Conservation (phyloP, 169 alveolate genomes). For the Fabrea salina region DNA sequence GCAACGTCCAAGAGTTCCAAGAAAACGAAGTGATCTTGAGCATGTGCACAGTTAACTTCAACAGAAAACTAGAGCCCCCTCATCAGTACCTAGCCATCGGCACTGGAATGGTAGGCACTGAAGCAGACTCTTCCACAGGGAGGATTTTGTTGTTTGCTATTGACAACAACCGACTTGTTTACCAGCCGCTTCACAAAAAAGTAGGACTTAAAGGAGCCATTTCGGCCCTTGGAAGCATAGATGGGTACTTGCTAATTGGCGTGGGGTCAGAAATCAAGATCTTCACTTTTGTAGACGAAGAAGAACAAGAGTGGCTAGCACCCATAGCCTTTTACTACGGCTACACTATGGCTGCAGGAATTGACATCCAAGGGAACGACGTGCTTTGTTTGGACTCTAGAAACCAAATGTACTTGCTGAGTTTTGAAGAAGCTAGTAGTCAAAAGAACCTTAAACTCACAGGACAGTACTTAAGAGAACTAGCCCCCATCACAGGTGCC, state of each 20-base stretch:
- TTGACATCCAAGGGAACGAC: not conserved
- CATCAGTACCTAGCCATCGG: slow-evolving; percentile 27
- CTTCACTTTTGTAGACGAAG: slow-evolving; percentile 27
- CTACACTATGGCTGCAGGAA: slow-evolving; percentile 25
- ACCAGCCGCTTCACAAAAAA: not conserved
- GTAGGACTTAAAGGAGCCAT: slow-evolving; percentile 28
- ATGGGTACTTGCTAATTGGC: slow-evolving; percentile 28
- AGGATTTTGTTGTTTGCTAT: slow-evolving; percentile 13
- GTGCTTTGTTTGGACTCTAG: slow-evolving; percentile 19
- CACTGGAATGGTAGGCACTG: slow-evolving; percentile 29
- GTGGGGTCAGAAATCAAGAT: slow-evolving; percentile 26
- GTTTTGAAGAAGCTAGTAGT: slow-evolving; percentile 26
- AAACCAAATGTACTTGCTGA: slow-evolving; percentile 3
- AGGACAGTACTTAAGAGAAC: slow-evolving; percentile 23
- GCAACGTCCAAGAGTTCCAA: not conserved
- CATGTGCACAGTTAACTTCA: slow-evolving; percentile 19
- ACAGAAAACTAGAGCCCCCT: slow-evolving; percentile 25
- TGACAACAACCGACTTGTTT: slow-evolving; percentile 1
- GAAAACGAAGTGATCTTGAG: slow-evolving; percentile 15
- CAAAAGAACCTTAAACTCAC: slow-evolving; percentile 4
- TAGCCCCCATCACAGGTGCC: slow-evolving; percentile 8
- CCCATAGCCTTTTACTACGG: slow-evolving; percentile 35
- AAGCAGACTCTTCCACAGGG: slow-evolving; percentile 16
- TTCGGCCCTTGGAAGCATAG: slow-evolving; percentile 3
- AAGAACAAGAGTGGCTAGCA: slow-evolving; percentile 20